Evolutionary conservation across 371 early-diverging fungal genomes (phyloP).

Genomic region (Mortierella sp.): DNA sequence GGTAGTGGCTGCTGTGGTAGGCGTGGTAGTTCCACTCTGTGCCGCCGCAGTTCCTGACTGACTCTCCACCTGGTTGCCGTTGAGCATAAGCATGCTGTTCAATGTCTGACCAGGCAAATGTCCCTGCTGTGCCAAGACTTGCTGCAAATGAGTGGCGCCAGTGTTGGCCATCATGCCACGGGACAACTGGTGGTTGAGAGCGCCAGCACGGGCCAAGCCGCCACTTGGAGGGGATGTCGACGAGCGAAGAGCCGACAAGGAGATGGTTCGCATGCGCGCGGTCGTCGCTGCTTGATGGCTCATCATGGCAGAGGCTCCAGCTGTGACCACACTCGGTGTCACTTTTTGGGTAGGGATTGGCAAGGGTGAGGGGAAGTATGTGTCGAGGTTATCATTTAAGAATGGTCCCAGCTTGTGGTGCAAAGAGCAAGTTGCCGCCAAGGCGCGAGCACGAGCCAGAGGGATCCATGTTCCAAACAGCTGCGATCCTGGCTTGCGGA

Average conservation of each 20-base stretch:
- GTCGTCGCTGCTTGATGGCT: constrained; percentile 51
- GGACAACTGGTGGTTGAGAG: constrained; percentile 39
- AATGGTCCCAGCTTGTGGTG: constrained; percentile 85
- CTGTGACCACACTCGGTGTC: constrained; percentile 50
- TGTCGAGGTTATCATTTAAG: constrained; percentile 80
- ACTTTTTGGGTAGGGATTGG: constrained; percentile 66
- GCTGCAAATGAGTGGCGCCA: constrained; percentile 58
- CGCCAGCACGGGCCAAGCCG: constrained; percentile 38
- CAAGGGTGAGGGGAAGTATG: constrained; percentile 81
- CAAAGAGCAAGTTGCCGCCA: constrained; percentile 88
- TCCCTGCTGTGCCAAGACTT: constrained; percentile 42
- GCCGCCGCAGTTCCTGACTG: constrained; percentile 26
- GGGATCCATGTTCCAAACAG: constrained; percentile 95
- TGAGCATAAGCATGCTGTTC: constrained; percentile 42
- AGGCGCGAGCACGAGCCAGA: constrained; percentile 85
- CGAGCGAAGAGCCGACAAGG: constrained; percentile 57
- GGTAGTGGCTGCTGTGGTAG: not conserved
- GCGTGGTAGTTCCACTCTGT: not conserved
- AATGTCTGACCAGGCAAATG: constrained; percentile 30
- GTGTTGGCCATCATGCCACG: constrained; percentile 41
- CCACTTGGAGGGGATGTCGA: constrained; percentile 44
- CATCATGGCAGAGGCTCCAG: constrained; percentile 50
- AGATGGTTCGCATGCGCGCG: constrained; percentile 55
- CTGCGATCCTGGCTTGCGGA: constrained; percentile 77
- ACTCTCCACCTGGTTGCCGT: constrained; percentile 49